Evolutionary conservation across 202 grass and related monocot genomes (phyloP), one percentile per base, ranked within the genome.

Genomic region (Zizania palustris): DNA sequence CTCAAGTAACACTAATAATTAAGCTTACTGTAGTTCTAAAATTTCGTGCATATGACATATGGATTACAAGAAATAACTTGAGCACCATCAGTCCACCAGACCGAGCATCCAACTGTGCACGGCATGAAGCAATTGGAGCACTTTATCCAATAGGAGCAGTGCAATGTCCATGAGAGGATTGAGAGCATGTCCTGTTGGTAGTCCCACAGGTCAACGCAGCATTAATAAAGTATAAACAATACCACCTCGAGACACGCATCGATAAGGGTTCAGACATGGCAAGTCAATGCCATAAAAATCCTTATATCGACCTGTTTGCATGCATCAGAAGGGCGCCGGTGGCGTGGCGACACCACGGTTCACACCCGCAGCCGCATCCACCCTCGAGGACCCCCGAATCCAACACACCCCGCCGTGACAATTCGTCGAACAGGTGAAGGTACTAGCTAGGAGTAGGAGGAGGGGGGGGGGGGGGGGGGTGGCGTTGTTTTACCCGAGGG

Each of bases 401-500:
- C 8, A 55, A 9, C n/a, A 6, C 44, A 66, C 6, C n/a, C 45
- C 36, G 38, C 18, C 3, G 41, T 13, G 56, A 14, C 79, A 84
- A 70, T 75, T 37, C 48, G 37, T 69, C 78, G 45, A 87, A 72
- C 80, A 84, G 65, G 16, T 84, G 11, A 33, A 46, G 40, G n/a
- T 35, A 28, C 28, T 28, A 28, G 28, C 28, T 28, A 28, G 28
- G 28, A 28, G 10, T 20, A 12, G 53, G 9, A 16, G 38, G 33
- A 35, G 7, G 1, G 6, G 37, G 12, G 12, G 12, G 51, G 71
- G 65, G 38, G 14, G 63, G 49, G 12, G 45, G 51, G 16, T 11
- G 4, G 68, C 10, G 19, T 0, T 1, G 48, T n/a, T 6, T 21
- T 65, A 93, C 94, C 94, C 13, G 91, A 97, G 15, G 95, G 91